phyloP scores from a whole-genome alignment of 768 basidiomycete genomes.

The Amanita molliuscula region DNA sequence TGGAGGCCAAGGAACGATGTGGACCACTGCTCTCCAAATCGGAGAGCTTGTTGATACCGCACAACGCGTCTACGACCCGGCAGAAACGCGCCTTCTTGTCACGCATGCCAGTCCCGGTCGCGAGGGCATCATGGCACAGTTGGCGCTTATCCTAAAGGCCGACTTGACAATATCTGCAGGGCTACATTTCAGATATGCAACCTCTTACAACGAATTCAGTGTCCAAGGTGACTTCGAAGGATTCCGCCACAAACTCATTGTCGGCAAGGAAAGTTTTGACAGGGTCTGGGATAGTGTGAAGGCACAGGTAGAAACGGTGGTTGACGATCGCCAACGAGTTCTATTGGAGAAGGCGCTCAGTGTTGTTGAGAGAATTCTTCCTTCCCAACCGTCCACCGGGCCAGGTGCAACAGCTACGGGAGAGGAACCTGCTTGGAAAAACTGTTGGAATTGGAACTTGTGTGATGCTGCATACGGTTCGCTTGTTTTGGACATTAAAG shows the following conservation, averaged over 20 bases:
- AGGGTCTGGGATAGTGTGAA: slow-evolving; percentile 96
- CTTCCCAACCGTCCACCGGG: slow-evolving; percentile 31
- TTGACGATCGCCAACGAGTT: slow-evolving; percentile 84
- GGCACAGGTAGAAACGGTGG: slow-evolving; percentile 79
- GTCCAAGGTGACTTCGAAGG: slow-evolving; percentile 85
- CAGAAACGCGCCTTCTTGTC: slow-evolving; percentile 90
- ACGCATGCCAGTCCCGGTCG: slow-evolving; percentile 89
- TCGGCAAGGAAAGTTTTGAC: slow-evolving; percentile 76
- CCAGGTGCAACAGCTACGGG: slow-evolving; percentile 41
- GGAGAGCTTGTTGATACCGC: slow-evolving; percentile 98
- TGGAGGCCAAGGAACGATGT: slow-evolving; percentile 96
- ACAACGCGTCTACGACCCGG: slow-evolving; percentile 83
- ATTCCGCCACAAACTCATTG: slow-evolving; percentile 69
- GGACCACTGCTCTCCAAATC: slow-evolving; percentile 95
- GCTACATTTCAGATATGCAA: slow-evolving; percentile 95
- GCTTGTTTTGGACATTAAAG: slow-evolving; percentile 80
- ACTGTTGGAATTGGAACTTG: slow-evolving; percentile 98
- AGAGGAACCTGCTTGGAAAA: slow-evolving; percentile 96
- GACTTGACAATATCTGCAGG: slow-evolving; percentile 92
- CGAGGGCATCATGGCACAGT: slow-evolving; percentile 87
- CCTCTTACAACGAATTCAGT: slow-evolving; percentile 94
- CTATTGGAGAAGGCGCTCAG: slow-evolving; percentile 83
- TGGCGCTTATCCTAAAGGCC: slow-evolving; percentile 84
- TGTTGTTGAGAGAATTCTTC: slow-evolving; percentile 75
- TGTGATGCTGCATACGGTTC: slow-evolving; percentile 93